Base-by-base conservation (phyloP, 192 early-diverging fungal genomes). In the Thamnidium elegans region DNA sequence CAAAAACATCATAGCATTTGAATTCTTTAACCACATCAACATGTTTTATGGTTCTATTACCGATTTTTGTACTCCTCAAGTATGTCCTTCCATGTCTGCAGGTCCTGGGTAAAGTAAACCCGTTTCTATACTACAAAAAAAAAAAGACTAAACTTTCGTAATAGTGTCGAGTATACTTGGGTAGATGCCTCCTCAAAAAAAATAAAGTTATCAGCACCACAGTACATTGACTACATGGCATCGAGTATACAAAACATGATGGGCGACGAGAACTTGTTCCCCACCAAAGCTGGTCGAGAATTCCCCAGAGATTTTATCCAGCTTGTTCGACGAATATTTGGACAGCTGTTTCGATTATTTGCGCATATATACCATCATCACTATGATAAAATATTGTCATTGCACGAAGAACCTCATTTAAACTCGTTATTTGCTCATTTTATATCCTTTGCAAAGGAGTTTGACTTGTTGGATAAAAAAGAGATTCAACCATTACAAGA, bases 361-460 rank as follows among this genome's bases (percentile, higher is more conserved):
- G 92, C 90, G 2, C 96, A 99, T 72, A 92, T 99, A 30, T 99
- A 95, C 72, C 89, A 92, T 76, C 70, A 83, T 10, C 96, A 99
- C 72, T 96, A 92, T 65, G 89, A 90, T 59, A 87, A 92, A 68
- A 82, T 99, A 42, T 74, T 96, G 46, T 86, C 88, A 65, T 70
- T 97, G 23, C 81, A 80, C 34, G 85, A 89, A 47, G 94, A 99
- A 66, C 85, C 85, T 1, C 96, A 99, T 69, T 84, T 97, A 62
- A 99, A 99, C 81, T 91, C 96, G 0, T 78, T 98, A n/a, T 95
- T 95, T 86, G 92, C 96, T 1, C 95, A 98, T 70, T 92, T 98
- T 73, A 84, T 94, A 48, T 90, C 90, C n/a, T 98, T 98, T 78
- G 85, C 86, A 31, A 86, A 84, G 63, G 94, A 95, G 70, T 98